Percentiles rank a stretch among this genome's conserved stretches.
Evolutionary conservation across 163 green algal species (phyloP).

Genomic region (Chlamydomonas reinhardtii): DNA sequence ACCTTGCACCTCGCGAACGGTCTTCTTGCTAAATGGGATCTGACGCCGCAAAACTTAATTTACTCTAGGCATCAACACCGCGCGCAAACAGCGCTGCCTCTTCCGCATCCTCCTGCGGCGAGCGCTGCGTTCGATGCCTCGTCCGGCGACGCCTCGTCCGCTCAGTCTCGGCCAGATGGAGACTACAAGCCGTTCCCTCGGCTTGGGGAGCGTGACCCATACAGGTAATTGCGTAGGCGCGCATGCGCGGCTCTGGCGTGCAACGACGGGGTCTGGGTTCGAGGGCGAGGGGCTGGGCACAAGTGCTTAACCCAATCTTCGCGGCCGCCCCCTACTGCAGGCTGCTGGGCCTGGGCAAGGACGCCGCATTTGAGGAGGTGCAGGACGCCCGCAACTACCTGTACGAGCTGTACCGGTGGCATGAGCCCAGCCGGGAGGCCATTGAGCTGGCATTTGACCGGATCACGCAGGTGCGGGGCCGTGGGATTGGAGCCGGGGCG

Average conservation of each 20-base stretch:
- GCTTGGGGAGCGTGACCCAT: slow-evolving; percentile 78
- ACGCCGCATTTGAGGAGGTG: slow-evolving; percentile 85
- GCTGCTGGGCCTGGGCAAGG: slow-evolving; percentile 75
- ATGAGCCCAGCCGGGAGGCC: slow-evolving; percentile 83
- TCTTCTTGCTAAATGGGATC: not conserved
- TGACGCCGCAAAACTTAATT: not conserved
- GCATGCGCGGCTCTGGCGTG: not conserved
- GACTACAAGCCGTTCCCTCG: slow-evolving; percentile 78
- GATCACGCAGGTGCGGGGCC: slow-evolving; percentile 68
- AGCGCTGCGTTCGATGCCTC: slow-evolving; percentile 38
- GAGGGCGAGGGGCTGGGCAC: not conserved
- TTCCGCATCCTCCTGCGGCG: slow-evolving; percentile 10
- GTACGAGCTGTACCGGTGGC: slow-evolving; percentile 81
- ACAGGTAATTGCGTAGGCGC: slow-evolving; percentile 66
- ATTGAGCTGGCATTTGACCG: slow-evolving; percentile 90
- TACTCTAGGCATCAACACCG: not conserved
- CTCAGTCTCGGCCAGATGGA: no score
- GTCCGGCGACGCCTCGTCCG: not conserved
- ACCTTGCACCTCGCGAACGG: not conserved
- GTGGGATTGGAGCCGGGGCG: no score
- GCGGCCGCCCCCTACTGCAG: slow-evolving; percentile 47
- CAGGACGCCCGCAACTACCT: slow-evolving; percentile 85
- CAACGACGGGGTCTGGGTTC: not conserved
- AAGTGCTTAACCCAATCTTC: no score
- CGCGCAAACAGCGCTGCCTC: slow-evolving; percentile 16